These are phyloP conservation scores for Medicago ruthenica DNA, from an alignment of 306 rosid genomes.

Conservation along the genomic window DNA sequence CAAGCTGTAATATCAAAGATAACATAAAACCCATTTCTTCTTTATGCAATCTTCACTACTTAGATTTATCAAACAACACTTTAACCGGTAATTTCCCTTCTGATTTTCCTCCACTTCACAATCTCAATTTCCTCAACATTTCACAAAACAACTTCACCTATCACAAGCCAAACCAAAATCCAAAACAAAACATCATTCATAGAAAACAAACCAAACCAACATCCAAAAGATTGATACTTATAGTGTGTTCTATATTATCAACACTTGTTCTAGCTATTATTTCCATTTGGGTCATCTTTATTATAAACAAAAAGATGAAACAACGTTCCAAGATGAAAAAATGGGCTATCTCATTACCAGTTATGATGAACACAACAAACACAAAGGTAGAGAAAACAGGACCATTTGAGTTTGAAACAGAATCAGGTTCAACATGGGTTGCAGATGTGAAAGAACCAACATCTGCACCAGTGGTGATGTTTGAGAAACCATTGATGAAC, in stretches of 20 bases:
- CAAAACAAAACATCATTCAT: constrained; percentile 16
- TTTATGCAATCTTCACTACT: constrained; percentile 55
- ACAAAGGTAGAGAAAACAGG: constrained; percentile 74
- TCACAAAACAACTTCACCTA: constrained; percentile 59
- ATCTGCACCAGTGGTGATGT: constrained; percentile 84
- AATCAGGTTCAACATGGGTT: constrained; percentile 83
- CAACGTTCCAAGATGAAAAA: constrained; percentile 51
- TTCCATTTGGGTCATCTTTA: constrained; percentile 38
- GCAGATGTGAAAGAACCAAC: constrained; percentile 83
- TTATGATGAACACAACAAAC: constrained; percentile 31
- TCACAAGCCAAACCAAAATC: constrained; percentile 25
- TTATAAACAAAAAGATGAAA: constrained; percentile 39
- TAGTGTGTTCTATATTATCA: constrained; percentile 44
- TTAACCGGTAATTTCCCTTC: constrained; percentile 70
- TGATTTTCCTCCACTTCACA: constrained; percentile 66
- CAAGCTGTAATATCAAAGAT: constrained; percentile 56
- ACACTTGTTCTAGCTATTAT: constrained; percentile 39
- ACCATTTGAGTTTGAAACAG: constrained; percentile 85
- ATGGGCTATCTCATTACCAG: constrained; percentile 84
- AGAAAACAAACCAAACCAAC: constrained; percentile 36
- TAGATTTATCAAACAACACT: constrained; percentile 72
- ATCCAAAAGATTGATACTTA: constrained; percentile 43
- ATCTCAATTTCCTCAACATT: constrained; percentile 60
- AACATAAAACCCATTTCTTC: constrained; percentile 61
- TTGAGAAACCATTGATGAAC: constrained; percentile 92